These are phyloP conservation scores for Forsythia suspensa DNA, from an alignment of 257 asterid genomes.

Conservation along the genomic window DNA sequence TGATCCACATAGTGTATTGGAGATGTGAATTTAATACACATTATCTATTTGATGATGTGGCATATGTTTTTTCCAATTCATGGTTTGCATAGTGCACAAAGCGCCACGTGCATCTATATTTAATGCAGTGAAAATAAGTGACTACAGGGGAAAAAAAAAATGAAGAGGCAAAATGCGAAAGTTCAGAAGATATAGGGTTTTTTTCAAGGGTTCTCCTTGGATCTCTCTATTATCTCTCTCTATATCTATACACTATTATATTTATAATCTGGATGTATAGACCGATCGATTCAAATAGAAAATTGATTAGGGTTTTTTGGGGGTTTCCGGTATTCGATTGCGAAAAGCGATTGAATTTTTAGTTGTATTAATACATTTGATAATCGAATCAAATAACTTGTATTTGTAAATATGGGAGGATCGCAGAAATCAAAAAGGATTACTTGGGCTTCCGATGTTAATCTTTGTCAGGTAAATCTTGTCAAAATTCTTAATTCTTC, in stretches of 20 bases:
- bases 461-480: conserved; percentile 66
- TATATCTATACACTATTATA: not conserved
- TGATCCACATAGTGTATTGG: no score
- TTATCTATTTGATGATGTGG: no score
- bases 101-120: not conserved
- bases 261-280: conserved; percentile 5
- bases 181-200: conserved; percentile 32
- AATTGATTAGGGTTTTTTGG: conserved; percentile 8
- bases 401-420: conserved; percentile 50
- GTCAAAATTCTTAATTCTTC: conserved; percentile 22
- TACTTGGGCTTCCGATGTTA: conserved; percentile 65
- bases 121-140: not conserved
- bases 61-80: no score
- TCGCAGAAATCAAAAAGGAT: conserved; percentile 59
- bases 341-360: conserved; percentile 18
- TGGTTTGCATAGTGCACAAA: not conserved
- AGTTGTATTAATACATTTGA: conserved; percentile 8
- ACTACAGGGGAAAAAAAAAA: not conserved
- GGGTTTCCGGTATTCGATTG: not conserved
- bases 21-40: no score
- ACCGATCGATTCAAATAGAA: conserved; percentile 1
- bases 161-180: conserved; percentile 7
- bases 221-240: conserved; percentile 7
- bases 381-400: conserved; percentile 20
- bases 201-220: conserved; percentile 27